Evolutionary conservation across 805 yeast species (phyloP).

Genomic region (Starmerella floris): DNA sequence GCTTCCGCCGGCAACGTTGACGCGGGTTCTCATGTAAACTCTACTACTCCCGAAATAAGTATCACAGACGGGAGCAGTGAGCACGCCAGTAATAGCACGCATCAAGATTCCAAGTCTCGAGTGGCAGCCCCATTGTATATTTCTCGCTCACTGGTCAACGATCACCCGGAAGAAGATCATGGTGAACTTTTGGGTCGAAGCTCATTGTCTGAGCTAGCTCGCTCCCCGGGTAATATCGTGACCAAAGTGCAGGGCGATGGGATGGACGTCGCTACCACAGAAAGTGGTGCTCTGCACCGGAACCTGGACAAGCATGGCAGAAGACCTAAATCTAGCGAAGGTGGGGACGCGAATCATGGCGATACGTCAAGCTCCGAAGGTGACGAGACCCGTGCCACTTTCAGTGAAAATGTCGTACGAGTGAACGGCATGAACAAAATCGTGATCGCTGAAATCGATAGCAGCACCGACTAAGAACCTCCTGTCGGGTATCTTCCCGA

Average conservation of each 20-base stretch:
- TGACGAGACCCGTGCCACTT: slow-evolving; percentile 36
- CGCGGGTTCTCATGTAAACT: not conserved
- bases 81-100: not conserved
- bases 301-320: slow-evolving; percentile 8
- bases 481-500: no score
- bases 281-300: slow-evolving; percentile 16
- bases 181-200: no score
- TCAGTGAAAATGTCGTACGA: slow-evolving; percentile 69
- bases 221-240: slow-evolving; percentile 14
- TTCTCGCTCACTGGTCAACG: not conserved
- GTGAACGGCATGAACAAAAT: slow-evolving; percentile 77
- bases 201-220: slow-evolving; percentile 4
- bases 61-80: not conserved
- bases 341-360: not conserved
- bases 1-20: not conserved
- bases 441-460: slow-evolving; percentile 35
- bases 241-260: slow-evolving; percentile 5
- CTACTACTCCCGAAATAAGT: not conserved
- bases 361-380: slow-evolving; percentile 1
- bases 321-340: not conserved
- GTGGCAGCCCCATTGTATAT: not conserved
- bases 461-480: slow-evolving; percentile 3
- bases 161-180: not conserved
- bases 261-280: slow-evolving; percentile 11
- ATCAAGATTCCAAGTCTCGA: not conserved